Base-by-base conservation (phyloP, 768 basidiomycete species). In the Mycena alexandri region DNA sequence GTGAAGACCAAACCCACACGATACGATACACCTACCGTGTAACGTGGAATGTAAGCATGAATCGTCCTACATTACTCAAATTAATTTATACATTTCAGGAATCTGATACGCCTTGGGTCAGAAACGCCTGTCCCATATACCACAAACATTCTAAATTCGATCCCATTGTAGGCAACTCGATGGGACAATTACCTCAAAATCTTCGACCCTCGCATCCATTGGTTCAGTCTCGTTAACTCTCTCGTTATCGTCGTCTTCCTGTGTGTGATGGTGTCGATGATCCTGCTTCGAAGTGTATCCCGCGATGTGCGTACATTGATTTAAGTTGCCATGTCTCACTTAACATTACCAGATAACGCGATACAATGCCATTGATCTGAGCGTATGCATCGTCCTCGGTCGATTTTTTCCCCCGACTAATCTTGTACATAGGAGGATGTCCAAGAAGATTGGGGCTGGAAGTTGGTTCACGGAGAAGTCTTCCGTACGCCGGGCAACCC, bases 381-480 rank as follows among this genome's bases (percentile, higher is more conserved):
- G 91, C 69, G 94, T 94, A 77, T 71, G 89, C 34, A 2, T 22
- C 21, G 3, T 29, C 38, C 34, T 21, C 16, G 9, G 61, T 48
- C 33, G 14, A 29, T 43, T 2, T 19, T 60, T 51, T 52, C 34
- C 52, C 5, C 43, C 29, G 38, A 14, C 38, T 50, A 44, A 63
- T 24, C 22, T 21, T 64, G 19, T 10, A 51, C 36, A 38, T 70
- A 95, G 93, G 95, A 97, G 75, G 95, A 97, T 73, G 93, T 98
- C 3, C 95, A 96, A 78, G 97, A 99, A 81, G 97, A 99, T 72
- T 97, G 92, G 87, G 97, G 97, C 2, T 99, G 97, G 97, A 99
- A 99, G 75, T 87, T 99, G 19, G 90, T 99, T 24, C 95, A 98
- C 72, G 96, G 95, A 22, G 97, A 99, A 79, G 94, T 99, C 19